Evolutionary conservation across 192 early-diverging fungal genomes (phyloP), one percentile per base, ranked within the genome.

Genomic region (Podila epicladia): DNA sequence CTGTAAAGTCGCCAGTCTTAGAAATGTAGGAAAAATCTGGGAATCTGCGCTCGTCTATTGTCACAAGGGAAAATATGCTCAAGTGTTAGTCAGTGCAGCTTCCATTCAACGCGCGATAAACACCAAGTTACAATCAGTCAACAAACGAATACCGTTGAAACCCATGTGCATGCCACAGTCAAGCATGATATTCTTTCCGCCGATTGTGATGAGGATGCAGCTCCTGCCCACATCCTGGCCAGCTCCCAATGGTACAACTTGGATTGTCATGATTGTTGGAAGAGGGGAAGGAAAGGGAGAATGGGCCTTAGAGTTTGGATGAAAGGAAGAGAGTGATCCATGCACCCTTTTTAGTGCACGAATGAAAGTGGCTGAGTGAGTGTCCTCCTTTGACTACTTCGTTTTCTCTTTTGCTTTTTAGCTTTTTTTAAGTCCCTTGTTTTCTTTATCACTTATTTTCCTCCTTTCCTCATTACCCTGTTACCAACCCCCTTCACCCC

Each of bases 101-200:
- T 8, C 41, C 12, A 45, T 11, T 8, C 41, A 28, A 41, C 19
- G 20, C 48, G 37, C 37, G 24, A 13, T 19, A 0, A 19, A 19
- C n/a, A 31, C n/a, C n/a, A 24, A 22, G 64, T 9, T n/a, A 8
- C 20, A 59, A 15, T 8, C 28, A 41, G 67, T 28, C 24, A 57
- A 48, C 2, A 35, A 64, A 64, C 4, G 26, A 64, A 20, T 73
- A 80, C 77, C 97, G 66, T 91, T 92, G 83, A 93, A 98, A 22
- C 96, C 96, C 97, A 99, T 94, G 82, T 94, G 95, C 93, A 96
- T 94, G 29, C 94, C 95, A 82, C 95, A 96, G 83, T 96, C 95
- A 82, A 96, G 89, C 94, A 96, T 95, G n/a, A 96, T 91, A 65
- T 92, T 94, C 83, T 93, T 94, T 31, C 90, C 89, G 45, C 91